phyloP scores from a whole-genome alignment of 2,329 filamentous ascomycete genomes.

The Fusarium verticillioides region DNA sequence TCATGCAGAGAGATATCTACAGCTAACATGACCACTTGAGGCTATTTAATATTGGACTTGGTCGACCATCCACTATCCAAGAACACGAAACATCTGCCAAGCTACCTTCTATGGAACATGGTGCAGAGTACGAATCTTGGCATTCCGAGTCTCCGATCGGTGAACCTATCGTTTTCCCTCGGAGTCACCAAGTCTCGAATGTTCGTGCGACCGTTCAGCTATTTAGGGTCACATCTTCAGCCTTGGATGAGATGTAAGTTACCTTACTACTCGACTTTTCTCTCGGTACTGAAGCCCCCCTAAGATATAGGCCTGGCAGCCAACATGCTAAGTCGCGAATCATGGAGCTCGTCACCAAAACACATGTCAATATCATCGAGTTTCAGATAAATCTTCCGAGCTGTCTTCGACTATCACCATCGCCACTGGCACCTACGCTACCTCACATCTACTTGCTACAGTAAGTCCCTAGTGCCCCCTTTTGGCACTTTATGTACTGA shows the following conservation, averaged over 20 bases:
- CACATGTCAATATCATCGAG: neutral
- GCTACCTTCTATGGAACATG: neutral
- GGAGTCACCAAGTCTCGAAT: neutral
- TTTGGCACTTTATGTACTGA: too few species aligned
- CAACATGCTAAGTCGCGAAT: neutral
- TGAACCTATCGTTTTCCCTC: neutral
- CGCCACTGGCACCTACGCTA: neutral
- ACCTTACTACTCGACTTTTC: too few species aligned
- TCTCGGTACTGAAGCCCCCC: too few species aligned
- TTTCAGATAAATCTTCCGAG: neutral
- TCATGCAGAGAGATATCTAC: fast-evolving
- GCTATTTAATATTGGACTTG: neutral
- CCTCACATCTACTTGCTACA: constrained; percentile 1
- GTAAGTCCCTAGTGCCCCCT: neutral
- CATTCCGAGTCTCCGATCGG: fast-evolving
- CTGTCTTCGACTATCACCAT: neutral
- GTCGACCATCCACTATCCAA: neutral
- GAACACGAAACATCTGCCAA: neutral
- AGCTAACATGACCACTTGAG: neutral
- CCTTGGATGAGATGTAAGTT: neutral
- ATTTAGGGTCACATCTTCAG: neutral
- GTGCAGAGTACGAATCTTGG: neutral
- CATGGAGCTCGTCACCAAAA: neutral
- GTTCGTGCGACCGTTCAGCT: neutral
- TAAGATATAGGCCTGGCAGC: neutral